Percentiles rank a stretch among this genome's conserved stretches.
These are phyloP conservation scores for Cladosporium sp. DNA, from an alignment of 2,329 filamentous ascomycete species.

Conservation along the genomic window DNA sequence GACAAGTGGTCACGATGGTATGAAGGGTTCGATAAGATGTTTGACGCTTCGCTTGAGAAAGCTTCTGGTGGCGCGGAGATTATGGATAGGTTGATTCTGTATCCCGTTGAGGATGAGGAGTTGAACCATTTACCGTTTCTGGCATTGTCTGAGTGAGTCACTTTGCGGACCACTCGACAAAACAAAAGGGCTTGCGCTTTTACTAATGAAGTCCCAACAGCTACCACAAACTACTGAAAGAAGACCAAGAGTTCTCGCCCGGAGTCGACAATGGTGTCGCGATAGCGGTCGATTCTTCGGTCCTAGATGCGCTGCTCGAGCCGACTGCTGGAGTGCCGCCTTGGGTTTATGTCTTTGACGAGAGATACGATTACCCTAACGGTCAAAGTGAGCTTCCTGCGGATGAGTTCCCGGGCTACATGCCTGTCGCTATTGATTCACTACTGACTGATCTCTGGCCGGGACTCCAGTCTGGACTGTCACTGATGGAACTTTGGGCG, in stretches of 20 bases:
- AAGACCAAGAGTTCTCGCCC: background rate
- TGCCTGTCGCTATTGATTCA: slow-evolving; percentile 1
- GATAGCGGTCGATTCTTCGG: background rate
- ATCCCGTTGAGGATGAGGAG: background rate
- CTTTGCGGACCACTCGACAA: too few relatives aligned
- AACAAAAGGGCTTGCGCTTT: too few relatives aligned
- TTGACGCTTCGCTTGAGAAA: background rate
- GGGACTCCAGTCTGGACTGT: background rate
- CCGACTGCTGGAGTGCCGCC: background rate
- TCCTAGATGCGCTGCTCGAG: background rate
- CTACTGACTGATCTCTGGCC: background rate
- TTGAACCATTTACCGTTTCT: background rate
- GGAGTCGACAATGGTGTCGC: background rate
- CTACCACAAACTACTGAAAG: background rate
- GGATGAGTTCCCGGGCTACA: background rate
- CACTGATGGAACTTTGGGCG: background rate
- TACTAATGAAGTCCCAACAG: background rate
- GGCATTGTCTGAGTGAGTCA: background rate
- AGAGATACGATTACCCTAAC: background rate
- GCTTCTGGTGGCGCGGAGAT: background rate
- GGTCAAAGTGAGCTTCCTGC: background rate
- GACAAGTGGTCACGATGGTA: background rate
- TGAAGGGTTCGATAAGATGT: background rate
- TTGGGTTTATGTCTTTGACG: slow-evolving; percentile 3
- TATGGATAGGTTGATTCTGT: background rate